A percentile compares a stretch with the other conserved stretches of the same genome.
These are phyloP conservation scores for Whalleya microplaca DNA, from an alignment of 2,329 filamentous ascomycete species.

Conservation along the genomic window DNA sequence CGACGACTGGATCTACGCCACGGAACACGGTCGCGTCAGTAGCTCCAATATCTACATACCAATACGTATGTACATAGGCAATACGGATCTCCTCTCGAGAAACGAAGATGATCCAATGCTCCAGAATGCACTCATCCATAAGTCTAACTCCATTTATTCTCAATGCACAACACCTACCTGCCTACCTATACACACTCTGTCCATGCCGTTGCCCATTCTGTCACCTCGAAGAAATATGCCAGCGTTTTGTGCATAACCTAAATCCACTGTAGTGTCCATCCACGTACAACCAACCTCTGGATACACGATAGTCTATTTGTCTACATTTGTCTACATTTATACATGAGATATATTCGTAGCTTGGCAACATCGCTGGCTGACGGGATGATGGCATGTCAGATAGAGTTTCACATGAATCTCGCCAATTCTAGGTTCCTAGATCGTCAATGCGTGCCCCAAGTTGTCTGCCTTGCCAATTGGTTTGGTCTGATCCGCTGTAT, in stretches of 20 bases:
- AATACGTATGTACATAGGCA: constrained; percentile 23
- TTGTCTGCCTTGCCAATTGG: constrained; percentile 23
- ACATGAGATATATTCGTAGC: constrained; percentile 7
- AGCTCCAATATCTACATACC: constrained; percentile 1
- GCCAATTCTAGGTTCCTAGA: constrained; percentile 10
- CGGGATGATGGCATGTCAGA: constrained; percentile 35
- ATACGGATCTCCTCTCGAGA: constrained; percentile 15
- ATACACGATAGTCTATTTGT: constrained; percentile 5
- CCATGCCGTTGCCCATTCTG: no score
- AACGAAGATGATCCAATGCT: constrained; percentile 1
- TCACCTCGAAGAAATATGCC: background rate
- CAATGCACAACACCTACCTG: no score
- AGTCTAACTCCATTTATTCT: no score
- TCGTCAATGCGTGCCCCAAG: constrained; percentile 14
- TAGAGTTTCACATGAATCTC: constrained; percentile 24
- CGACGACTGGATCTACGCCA: constrained; percentile 17
- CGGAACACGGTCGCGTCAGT: constrained; percentile 20
- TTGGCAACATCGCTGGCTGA: constrained; percentile 32
- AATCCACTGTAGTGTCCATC: background rate
- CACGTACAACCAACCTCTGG: background rate
- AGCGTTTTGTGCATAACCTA: background rate
- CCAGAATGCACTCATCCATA: constrained; percentile 1
- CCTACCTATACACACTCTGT: no score
- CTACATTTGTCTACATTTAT: constrained; percentile 8
- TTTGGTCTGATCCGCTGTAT: constrained; percentile 17